Conservation (phyloP, 305 asterid genomes). For the Fraxinus xanthoxyloides region DNA sequence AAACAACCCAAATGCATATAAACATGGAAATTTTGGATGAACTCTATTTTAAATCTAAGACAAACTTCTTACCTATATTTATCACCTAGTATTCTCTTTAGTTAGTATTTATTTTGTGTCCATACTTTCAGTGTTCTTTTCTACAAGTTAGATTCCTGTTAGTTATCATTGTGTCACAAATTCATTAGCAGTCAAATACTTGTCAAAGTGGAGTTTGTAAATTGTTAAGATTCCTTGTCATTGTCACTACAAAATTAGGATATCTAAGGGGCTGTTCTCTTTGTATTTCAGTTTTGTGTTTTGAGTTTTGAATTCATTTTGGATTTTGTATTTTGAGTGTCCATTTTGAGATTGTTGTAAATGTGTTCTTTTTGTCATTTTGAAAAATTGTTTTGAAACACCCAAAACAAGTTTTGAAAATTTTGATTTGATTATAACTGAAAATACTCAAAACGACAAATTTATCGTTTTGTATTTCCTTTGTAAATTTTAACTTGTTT, state of each 20-base stretch:
- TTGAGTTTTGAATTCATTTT: no score
- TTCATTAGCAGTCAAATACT: not conserved
- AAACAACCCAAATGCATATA: not conserved
- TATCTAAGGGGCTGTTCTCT: no score
- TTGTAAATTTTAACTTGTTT: no score
- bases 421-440: no score
- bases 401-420: no score
- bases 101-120: not conserved
- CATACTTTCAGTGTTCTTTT: not conserved
- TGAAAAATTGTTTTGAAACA: no score
- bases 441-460: no score
- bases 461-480: no score
- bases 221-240: not conserved
- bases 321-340: no score
- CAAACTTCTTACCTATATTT: not conserved
- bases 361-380: no score
- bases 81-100: not conserved
- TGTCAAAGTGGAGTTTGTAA: not conserved
- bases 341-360: no score
- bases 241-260: not conserved
- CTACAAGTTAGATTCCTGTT: not conserved
- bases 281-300: no score
- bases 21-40: not conserved
- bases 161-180: not conserved
- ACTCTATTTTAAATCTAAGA: not conserved